phyloP scores from a whole-genome alignment of 108 stramenopile species.

The Cylindrotheca fusiformis region DNA sequence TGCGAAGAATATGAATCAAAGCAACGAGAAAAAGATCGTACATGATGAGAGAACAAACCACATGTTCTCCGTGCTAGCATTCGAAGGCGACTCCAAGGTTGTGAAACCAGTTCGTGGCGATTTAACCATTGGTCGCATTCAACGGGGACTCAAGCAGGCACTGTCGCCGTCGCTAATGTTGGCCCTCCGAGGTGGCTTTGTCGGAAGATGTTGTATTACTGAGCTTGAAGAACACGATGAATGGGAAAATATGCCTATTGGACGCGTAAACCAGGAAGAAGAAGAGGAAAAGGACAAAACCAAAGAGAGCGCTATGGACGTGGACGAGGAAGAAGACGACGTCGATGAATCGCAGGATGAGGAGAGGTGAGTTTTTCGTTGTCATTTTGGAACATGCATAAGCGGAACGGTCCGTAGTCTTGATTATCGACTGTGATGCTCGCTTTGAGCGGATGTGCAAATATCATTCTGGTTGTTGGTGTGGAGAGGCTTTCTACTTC shows the following conservation, averaged over 20 bases:
- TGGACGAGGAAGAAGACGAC: constrained; percentile 31
- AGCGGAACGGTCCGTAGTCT: constrained; percentile 50
- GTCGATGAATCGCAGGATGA: constrained; percentile 16
- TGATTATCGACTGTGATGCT: constrained; percentile 50
- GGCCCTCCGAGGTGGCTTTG: constrained; percentile 65
- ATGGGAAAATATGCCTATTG: constrained; percentile 89
- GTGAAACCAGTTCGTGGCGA: constrained; percentile 59
- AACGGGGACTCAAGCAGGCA: constrained; percentile 31
- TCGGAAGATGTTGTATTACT: constrained; percentile 82
- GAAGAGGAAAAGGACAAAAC: background rate
- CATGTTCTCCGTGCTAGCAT: constrained; percentile 41
- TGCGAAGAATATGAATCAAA: constrained; percentile 2
- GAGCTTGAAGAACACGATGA: constrained; percentile 76
- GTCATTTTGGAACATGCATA: constrained; percentile 34
- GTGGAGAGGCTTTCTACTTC: constrained; percentile 71
- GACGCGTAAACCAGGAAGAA: constrained; percentile 2
- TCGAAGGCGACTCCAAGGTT: constrained; percentile 21
- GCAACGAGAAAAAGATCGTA: constrained; percentile 1
- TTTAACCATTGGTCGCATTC: constrained; percentile 65
- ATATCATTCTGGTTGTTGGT: constrained; percentile 56
- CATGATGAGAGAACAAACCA: constrained; percentile 8
- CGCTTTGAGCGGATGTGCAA: constrained; percentile 28
- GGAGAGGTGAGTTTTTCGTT: constrained; percentile 6
- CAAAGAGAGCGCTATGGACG: background rate
- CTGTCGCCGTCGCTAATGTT: constrained; percentile 78